A percentile compares a stretch with the other conserved stretches of the same genome.
These are phyloP conservation scores for Apophysomyces variabilis DNA, from an alignment of 371 early-diverging fungal genomes.

Conservation along the genomic window DNA sequence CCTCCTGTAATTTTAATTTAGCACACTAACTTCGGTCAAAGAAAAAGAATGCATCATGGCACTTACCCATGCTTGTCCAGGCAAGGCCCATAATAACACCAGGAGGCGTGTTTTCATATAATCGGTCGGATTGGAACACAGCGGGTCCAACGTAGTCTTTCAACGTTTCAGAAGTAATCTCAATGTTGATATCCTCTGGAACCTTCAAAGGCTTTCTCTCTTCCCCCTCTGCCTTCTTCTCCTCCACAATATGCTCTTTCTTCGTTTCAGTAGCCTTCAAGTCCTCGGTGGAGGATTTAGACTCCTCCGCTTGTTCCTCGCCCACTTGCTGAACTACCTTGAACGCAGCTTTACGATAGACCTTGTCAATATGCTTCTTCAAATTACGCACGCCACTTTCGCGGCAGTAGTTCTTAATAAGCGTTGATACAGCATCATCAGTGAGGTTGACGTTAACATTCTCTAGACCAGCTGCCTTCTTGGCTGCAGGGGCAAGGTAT, in stretches of 20 bases:
- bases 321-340: conserved; percentile 74
- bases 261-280: conserved; percentile 20
- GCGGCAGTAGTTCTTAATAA: conserved; percentile 92
- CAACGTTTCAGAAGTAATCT: conserved; percentile 69
- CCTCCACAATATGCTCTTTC: conserved; percentile 13
- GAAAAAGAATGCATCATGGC: not conserved
- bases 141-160: conserved; percentile 95
- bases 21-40: not conserved
- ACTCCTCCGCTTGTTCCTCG: conserved; percentile 22
- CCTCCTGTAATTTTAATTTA: conserved; percentile 65
- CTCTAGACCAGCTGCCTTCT: conserved; percentile 79
- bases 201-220: conserved; percentile 55
- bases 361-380: conserved; percentile 97
- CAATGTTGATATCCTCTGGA: conserved; percentile 60
- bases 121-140: conserved; percentile 84
- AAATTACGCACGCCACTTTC: conserved; percentile 97
- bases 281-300: conserved; percentile 16
- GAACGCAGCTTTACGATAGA: conserved; percentile 95
- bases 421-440: conserved; percentile 76
- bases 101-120: conserved; percentile 89
- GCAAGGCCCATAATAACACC: conserved; percentile 97
- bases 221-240: conserved; percentile 19
- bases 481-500: conserved; percentile 88
- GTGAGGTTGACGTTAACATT: conserved; percentile 73
- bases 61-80: conserved; percentile 91